Base-by-base conservation (phyloP, 2,329 filamentous ascomycete species). In the Aphanoascus verrucosus region DNA sequence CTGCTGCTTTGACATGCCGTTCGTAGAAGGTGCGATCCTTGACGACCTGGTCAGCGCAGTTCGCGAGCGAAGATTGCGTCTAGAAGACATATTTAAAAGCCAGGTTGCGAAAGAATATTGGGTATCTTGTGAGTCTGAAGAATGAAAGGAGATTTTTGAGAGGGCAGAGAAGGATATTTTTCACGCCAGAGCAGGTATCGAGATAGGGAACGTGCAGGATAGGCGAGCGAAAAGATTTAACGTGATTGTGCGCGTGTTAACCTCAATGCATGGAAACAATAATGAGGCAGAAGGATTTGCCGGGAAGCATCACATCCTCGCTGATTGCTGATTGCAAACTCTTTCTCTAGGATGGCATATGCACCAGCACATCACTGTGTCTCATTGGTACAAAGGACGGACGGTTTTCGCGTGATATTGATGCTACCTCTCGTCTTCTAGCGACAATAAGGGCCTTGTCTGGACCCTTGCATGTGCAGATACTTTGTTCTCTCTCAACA, bases 11-110 rank as follows among this genome's bases (percentile, higher is more conserved):
- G 66, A 62, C 57, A 58, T 61, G 53, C 58, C 55, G 59, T 70
- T 67, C 68, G 67, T 63, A 59, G 65, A 64, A 46, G 59, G 52
- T 55, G 55, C 19, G 7, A 44, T 60, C 23, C 59, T 64, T 53
- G 61, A 57, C 35, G 57, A 50, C 32, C 64, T 64, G 55, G 64
- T 61, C 44, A 63, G 60, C 55, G 58, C 55, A 49, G 58, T 52
- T 58, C 64, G 68, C 56, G 66, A 65, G 58, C 70, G 70, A 54
- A 67, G 64, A 51, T 69, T 67, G 54, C 70, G 70, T 58, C 67
- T 66, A 47, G 65, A 60, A 51, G 65, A 59, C 70, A 72, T 72
- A 48, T 46, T 47, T 17, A 34, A 17, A 46, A 15, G 2, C 28
- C 15, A 23, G 31, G 28, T 3, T 28, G 20, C 17, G 12, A 28